Evolutionary conservation across 495 filamentous ascomycete species (phyloP).

Genomic region (Trichoderma erinaceum): DNA sequence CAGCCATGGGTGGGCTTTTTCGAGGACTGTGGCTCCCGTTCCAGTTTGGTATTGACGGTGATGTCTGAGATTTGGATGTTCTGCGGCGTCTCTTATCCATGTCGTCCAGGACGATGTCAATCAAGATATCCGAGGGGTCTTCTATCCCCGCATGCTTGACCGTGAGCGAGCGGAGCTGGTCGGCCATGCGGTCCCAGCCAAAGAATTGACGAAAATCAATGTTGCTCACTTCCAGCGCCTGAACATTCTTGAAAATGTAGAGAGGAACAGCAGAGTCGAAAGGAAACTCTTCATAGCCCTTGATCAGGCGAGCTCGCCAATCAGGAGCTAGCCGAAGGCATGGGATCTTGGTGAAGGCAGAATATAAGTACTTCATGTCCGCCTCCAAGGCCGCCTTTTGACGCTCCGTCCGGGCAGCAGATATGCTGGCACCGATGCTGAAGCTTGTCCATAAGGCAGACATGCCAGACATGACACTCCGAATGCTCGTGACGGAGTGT

Average conservation of each 20-base stretch:
- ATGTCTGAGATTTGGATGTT: constrained; percentile 76
- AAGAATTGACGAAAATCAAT: constrained; percentile 95
- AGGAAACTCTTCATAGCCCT: constrained; percentile 94
- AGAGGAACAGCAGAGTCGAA: constrained; percentile 97
- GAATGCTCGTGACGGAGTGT: constrained; percentile 90
- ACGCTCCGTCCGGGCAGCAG: constrained; percentile 72
- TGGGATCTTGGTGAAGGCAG: constrained; percentile 96
- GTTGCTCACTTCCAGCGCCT: constrained; percentile 85
- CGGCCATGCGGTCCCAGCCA: constrained; percentile 89
- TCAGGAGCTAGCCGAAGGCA: constrained; percentile 84
- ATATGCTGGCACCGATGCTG: constrained; percentile 67
- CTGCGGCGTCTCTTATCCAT: constrained; percentile 85
- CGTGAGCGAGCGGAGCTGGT: constrained; percentile 84
- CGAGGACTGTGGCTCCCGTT: constrained; percentile 54
- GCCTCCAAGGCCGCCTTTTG: constrained; percentile 76
- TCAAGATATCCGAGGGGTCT: constrained; percentile 82
- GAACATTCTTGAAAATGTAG: constrained; percentile 91
- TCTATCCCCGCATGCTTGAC: constrained; percentile 82
- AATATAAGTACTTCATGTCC: constrained; percentile 93
- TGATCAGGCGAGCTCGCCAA: constrained; percentile 78
- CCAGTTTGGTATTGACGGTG: constrained; percentile 60
- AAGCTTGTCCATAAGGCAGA: constrained; percentile 86
- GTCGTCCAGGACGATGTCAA: constrained; percentile 90
- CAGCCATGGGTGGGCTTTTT: constrained; percentile 48
- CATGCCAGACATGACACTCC: constrained; percentile 96